phyloP scores from a whole-genome alignment of 208 protist species.

The Wallacemonas collosoma region DNA sequence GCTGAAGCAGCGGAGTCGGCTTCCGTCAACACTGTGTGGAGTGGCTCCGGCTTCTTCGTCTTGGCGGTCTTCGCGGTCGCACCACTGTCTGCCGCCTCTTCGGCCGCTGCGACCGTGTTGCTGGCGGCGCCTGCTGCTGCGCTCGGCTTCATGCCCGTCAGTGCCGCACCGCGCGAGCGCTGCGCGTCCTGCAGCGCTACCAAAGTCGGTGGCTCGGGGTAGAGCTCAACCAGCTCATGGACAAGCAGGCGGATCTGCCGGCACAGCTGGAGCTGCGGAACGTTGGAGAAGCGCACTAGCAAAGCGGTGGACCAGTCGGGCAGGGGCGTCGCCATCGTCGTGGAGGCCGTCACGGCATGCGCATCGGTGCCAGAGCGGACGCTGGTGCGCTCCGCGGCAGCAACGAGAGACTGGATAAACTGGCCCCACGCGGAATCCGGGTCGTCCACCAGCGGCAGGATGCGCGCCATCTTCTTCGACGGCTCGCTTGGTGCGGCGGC shows the following conservation, averaged over 20 bases:
- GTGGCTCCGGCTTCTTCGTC: too few species aligned
- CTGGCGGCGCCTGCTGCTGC: neutral
- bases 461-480: neutral
- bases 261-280: slow-evolving; percentile 58
- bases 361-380: too few species aligned
- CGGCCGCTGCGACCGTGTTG: neutral
- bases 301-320: slow-evolving; percentile 15
- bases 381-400: neutral
- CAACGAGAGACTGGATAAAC: neutral
- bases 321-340: slow-evolving; percentile 21
- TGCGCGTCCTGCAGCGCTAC: slow-evolving; percentile 37
- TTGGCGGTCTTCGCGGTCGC: too few species aligned
- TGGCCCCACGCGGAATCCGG: neutral
- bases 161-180: slow-evolving; percentile 32
- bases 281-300: slow-evolving; percentile 46
- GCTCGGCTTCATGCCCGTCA: slow-evolving; percentile 18
- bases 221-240: slow-evolving; percentile 30
- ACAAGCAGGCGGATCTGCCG: slow-evolving; percentile 49
- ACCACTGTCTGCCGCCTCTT: too few species aligned
- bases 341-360: neutral
- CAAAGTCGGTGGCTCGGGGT: slow-evolving; percentile 25
- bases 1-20: too few species aligned
- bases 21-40: too few species aligned
- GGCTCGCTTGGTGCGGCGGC: too few species aligned
- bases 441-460: neutral